A percentile compares a stretch with the other conserved stretches of the same genome.
Evolutionary conservation across 2,329 filamentous ascomycete genomes (phyloP).

Genomic region (Trichophyton simii): DNA sequence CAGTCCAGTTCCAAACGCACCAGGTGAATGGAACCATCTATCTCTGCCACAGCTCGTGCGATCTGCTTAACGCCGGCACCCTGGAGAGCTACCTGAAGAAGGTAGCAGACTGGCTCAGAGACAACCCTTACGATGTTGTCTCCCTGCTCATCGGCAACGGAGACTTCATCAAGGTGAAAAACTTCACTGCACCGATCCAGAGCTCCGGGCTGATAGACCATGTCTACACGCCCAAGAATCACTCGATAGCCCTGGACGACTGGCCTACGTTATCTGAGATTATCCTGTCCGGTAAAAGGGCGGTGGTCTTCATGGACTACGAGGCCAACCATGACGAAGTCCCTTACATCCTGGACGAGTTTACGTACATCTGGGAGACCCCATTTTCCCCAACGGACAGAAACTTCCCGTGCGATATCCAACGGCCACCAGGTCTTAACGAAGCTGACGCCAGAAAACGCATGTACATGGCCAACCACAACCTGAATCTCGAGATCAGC

Average conservation of each 20-base stretch:
- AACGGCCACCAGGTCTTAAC: constrained; percentile 59
- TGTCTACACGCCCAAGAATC: constrained; percentile 57
- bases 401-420: constrained; percentile 62
- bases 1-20: constrained; percentile 49
- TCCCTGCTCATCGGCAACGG: constrained; percentile 77
- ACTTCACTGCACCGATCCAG: constrained; percentile 57
- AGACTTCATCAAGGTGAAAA: constrained; percentile 53
- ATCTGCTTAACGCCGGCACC: constrained; percentile 67
- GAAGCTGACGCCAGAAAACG: constrained; percentile 43
- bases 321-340: constrained; percentile 63
- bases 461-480: constrained; percentile 81
- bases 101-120: constrained; percentile 59
- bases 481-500: constrained; percentile 66
- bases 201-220: constrained; percentile 59
- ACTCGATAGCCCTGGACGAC: constrained; percentile 58
- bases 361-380: constrained; percentile 81
- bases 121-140: constrained; percentile 74
- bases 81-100: constrained; percentile 59
- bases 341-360: constrained; percentile 79
- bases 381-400: constrained; percentile 63
- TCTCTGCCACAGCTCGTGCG: constrained; percentile 77
- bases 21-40: constrained; percentile 47
- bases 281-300: constrained; percentile 57
- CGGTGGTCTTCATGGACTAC: constrained; percentile 77
- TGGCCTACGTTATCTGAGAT: constrained; percentile 76